Conservation (phyloP, 768 basidiomycete genomes). For the Kwoniella heveanensis region DNA sequence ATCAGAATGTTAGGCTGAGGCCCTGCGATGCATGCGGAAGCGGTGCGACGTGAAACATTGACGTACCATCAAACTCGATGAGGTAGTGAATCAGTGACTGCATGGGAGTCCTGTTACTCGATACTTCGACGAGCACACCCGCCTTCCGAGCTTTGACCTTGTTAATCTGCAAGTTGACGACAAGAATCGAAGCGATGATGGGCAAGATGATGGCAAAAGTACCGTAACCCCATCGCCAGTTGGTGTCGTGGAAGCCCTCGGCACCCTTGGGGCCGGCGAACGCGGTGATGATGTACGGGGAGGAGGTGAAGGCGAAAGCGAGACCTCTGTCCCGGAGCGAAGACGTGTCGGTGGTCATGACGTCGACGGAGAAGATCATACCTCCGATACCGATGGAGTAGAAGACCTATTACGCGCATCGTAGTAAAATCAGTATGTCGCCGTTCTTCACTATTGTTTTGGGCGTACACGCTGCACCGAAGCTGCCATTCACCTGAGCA, state of each 20-base stretch:
- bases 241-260: constrained; percentile 37
- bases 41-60: no score
- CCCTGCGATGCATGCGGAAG: no score
- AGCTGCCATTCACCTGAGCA: constrained; percentile 43
- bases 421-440: neutral
- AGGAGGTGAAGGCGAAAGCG: constrained; percentile 42
- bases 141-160: constrained; percentile 26
- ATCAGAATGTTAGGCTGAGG: no score
- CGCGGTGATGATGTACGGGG: constrained; percentile 53
- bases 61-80: constrained; percentile 44
- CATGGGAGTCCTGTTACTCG: constrained; percentile 2
- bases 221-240: constrained; percentile 41
- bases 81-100: constrained; percentile 27
- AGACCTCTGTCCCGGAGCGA: constrained; percentile 44
- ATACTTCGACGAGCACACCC: constrained; percentile 14
- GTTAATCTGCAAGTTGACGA: constrained; percentile 23
- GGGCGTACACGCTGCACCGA: neutral
- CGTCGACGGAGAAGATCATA: constrained; percentile 42
- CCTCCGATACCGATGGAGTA: constrained; percentile 39
- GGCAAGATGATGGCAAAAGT: constrained; percentile 35
- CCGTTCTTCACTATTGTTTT: no score
- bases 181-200: constrained; percentile 23
- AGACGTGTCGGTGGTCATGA: constrained; percentile 52
- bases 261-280: constrained; percentile 44
- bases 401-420: constrained; percentile 19